Percentiles rank a stretch among this genome's conserved stretches.
Evolutionary conservation across 2,329 filamentous ascomycete species (phyloP).

Genomic region (Thielaviopsis euricoi): DNA sequence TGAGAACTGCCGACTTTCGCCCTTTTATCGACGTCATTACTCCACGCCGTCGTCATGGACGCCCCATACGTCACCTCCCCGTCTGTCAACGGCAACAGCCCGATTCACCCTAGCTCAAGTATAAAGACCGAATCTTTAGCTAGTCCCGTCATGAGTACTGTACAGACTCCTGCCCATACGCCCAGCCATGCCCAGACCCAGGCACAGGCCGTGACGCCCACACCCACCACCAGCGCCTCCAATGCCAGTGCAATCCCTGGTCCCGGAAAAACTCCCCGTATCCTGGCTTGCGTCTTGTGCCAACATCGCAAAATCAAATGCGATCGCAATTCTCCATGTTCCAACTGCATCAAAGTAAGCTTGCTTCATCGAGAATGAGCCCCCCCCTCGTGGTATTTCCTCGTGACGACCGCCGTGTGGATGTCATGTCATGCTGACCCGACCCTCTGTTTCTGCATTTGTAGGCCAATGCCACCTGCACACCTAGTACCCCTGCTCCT

Average conservation of each 20-base stretch:
- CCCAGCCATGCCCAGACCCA: background rate
- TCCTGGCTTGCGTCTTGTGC: conserved; percentile 39
- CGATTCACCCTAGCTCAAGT: conserved; percentile 1
- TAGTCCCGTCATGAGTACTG: conserved; percentile 3
- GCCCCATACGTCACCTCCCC: background rate
- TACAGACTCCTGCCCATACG: conserved; percentile 6
- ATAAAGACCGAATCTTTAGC: conserved; percentile 1
- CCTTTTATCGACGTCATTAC: background rate
- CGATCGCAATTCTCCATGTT: conserved; percentile 40
- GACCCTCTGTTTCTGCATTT: conserved; percentile 7
- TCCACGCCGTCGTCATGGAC: background rate
- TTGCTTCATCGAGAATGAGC: background rate
- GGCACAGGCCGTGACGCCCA: conserved; percentile 1
- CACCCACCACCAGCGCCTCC: background rate
- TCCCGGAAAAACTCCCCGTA: conserved; percentile 25
- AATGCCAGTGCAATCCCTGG: conserved; percentile 13
- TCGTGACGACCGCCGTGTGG: background rate
- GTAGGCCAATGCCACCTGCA: conserved; percentile 42
- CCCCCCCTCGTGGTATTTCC: no score
- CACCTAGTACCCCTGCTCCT: conserved; percentile 42
- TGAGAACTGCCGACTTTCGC: background rate
- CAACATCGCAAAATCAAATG: conserved; percentile 48
- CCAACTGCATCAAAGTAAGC: conserved; percentile 41
- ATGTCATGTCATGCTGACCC: no score
- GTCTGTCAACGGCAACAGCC: conserved; percentile 5